Base-by-base conservation (phyloP, 2,329 filamentous ascomycete species). In the Penicillium italicum region DNA sequence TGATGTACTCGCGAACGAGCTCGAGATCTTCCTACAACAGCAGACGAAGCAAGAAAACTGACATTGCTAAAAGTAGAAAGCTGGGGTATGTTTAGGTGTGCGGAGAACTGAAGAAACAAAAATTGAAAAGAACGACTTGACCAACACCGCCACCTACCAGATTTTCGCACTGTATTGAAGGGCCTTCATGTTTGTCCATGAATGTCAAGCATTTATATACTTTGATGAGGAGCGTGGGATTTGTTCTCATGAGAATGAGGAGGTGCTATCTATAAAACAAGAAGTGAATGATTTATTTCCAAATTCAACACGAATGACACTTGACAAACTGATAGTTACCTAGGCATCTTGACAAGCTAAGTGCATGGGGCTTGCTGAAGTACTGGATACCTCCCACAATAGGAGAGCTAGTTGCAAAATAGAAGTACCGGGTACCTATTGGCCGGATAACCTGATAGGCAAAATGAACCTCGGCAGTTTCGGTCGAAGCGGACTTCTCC, bases 401-500 rank as follows among this genome's bases (percentile, higher is more conserved):
- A 10, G 14, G 4, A 12, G 9, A 7, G 3, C 0, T 8, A 0
- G n/a, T 5, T 14, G 12, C 1, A 18, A 30, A 14, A 10, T 1
- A 3, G 11, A 59, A 34, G 63, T 64, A 62, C 6, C 14, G 0
- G 33, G 5, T 65, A 65, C 63, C 16, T 51, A 4, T 4, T 18
- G 18, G 1, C 50, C 48, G 60, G 55, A 46, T 62, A 53, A 31
- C 38, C 36, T 47, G 43, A 53, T 38, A 40, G 48, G 36, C 41
- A 50, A 57, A 62, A 63, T 48, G 61, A 57, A 57, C 63, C 62
- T 65, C 61, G 64, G 65, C 59, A 64, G 20, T 61, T 54, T 62
- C 62, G 61, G 62, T 45, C 50, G 53, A 60, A 57, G 59, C 59
- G 62, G 62, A 57, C 34, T 49, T 54, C 57, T 38, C 45, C 6